phyloP scores from a whole-genome alignment of 140 eudicot genomes.

The Flaveria floridana region DNA sequence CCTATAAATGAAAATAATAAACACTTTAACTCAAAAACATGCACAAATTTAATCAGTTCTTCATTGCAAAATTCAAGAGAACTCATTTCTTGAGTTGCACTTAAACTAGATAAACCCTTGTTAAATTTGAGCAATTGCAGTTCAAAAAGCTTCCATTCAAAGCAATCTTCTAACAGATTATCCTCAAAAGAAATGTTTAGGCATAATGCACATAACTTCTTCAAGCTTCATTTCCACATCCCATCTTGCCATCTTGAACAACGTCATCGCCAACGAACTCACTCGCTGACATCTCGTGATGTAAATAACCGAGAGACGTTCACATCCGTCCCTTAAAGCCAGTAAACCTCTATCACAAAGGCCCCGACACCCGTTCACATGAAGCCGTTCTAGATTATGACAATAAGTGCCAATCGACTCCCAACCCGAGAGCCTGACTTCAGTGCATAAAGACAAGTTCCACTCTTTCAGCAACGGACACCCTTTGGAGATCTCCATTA shows the following conservation, averaged over 20 bases:
- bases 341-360: slow-evolving; percentile 61
- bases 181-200: slow-evolving; percentile 47
- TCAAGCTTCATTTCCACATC: slow-evolving; percentile 57
- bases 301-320: slow-evolving; percentile 41
- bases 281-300: slow-evolving; percentile 46
- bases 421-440: slow-evolving; percentile 62
- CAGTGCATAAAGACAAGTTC: slow-evolving; percentile 79
- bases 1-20: background rate
- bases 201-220: slow-evolving; percentile 65
- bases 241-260: slow-evolving; percentile 54
- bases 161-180: background rate
- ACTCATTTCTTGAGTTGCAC: background rate
- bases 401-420: slow-evolving; percentile 59
- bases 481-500: slow-evolving; percentile 57
- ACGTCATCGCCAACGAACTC: slow-evolving; percentile 42
- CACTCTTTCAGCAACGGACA: slow-evolving; percentile 76
- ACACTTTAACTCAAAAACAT: background rate
- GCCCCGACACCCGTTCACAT: slow-evolving; percentile 72
- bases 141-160: slow-evolving; percentile 6
- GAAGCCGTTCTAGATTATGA: slow-evolving; percentile 59
- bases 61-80: background rate
- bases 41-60: slow-evolving; percentile 6
- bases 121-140: slow-evolving; percentile 18
- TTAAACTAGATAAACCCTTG: background rate
- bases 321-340: slow-evolving; percentile 64